These are phyloP conservation scores for Trichoderma sp. DNA, from an alignment of 2,329 filamentous ascomycete species.

Conservation along the genomic window DNA sequence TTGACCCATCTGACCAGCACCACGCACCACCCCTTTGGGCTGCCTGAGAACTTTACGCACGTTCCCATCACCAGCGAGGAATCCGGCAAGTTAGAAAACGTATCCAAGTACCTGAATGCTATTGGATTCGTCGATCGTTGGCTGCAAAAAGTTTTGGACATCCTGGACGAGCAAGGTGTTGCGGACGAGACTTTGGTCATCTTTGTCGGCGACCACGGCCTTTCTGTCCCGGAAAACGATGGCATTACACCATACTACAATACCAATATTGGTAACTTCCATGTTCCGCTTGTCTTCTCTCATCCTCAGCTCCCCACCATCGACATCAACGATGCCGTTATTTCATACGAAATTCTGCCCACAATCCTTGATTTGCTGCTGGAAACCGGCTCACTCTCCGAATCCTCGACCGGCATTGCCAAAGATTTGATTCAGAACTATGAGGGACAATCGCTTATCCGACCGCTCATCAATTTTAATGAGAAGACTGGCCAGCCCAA, in stretches of 20 bases:
- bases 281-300: slow-evolving; percentile 37
- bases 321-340: slow-evolving; percentile 37
- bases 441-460: slow-evolving; percentile 34
- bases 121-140: slow-evolving; percentile 37
- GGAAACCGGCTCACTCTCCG: slow-evolving; percentile 35
- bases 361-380: slow-evolving; percentile 39
- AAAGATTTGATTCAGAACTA: slow-evolving; percentile 31
- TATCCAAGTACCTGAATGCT: slow-evolving; percentile 39
- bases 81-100: slow-evolving; percentile 31
- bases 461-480: slow-evolving; percentile 26
- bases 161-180: slow-evolving; percentile 36
- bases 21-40: slow-evolving; percentile 37
- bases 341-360: slow-evolving; percentile 38
- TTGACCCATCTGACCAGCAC: slow-evolving; percentile 40
- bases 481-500: slow-evolving; percentile 25
- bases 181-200: slow-evolving; percentile 38
- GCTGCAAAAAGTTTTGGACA: slow-evolving; percentile 35
- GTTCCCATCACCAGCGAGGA: slow-evolving; percentile 20
- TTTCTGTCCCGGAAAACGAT: slow-evolving; percentile 38
- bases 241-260: slow-evolving; percentile 39
- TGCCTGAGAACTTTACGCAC: slow-evolving; percentile 32
- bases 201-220: slow-evolving; percentile 38
- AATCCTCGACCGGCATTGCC: slow-evolving; percentile 26
- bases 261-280: slow-evolving; percentile 38
- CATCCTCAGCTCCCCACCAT: slow-evolving; percentile 38